A percentile compares a stretch with the other conserved stretches of the same genome.
phyloP scores from a whole-genome alignment of 140 eudicot species.

The Stevia rebaudiana region DNA sequence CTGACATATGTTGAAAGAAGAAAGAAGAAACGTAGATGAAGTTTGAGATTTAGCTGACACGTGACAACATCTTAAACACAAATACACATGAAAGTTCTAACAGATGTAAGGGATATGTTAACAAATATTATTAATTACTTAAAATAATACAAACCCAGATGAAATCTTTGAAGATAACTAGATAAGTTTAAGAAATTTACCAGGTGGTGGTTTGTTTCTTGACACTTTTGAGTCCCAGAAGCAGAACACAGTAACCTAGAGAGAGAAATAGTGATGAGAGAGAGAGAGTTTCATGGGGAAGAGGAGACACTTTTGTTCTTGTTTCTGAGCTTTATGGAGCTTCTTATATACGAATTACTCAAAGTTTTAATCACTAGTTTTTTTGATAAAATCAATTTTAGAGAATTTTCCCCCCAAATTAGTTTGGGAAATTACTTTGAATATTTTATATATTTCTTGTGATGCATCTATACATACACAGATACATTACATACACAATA shows the following conservation, averaged over 20 bases:
- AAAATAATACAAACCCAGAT: constrained; percentile 12
- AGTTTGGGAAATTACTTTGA: not conserved
- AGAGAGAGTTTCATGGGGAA: not conserved
- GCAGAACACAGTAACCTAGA: constrained; percentile 13
- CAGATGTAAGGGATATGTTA: constrained; percentile 6
- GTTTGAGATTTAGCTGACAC: not conserved
- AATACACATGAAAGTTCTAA: not conserved
- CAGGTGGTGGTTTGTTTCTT: constrained; percentile 18
- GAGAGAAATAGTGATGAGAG: not conserved
- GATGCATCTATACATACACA: not conserved
- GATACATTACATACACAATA: no score
- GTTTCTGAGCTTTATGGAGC: constrained; percentile 17
- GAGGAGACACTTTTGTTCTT: constrained; percentile 6
- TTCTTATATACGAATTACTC: constrained; percentile 18
- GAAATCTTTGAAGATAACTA: not conserved
- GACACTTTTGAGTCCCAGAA: constrained; percentile 8
- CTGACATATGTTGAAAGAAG: not conserved
- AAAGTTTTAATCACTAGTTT: not conserved
- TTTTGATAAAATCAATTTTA: not conserved
- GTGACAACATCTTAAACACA: not conserved
- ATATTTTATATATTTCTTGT: not conserved
- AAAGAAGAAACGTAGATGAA: not conserved
- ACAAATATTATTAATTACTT: not conserved
- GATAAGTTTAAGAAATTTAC: constrained; percentile 17
- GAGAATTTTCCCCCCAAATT: not conserved